Conservation (phyloP, 1,139 yeast species). For the Pichia sp. region DNA sequence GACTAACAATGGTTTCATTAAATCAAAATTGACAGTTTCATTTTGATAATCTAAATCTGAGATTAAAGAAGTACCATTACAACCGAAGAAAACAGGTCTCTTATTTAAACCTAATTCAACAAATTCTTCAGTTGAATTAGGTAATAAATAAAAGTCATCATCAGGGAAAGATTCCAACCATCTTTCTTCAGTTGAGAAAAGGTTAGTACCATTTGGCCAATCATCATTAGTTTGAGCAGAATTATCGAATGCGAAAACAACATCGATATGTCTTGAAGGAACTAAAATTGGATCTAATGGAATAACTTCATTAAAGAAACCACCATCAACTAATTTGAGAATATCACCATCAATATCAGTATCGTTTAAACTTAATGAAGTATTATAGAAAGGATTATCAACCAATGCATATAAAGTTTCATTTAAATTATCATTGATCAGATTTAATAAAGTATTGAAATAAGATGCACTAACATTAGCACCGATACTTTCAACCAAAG, state of each 20-base stretch:
- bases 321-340: conserved; percentile 52
- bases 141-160: conserved; percentile 42
- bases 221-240: conserved; percentile 51
- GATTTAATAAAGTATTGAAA: conserved; percentile 13
- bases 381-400: conserved; percentile 68
- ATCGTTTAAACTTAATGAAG: conserved; percentile 32
- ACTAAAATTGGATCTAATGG: conserved; percentile 57
- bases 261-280: conserved; percentile 43
- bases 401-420: conserved; percentile 26
- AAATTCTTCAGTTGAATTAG: conserved; percentile 37
- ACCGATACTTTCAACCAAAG: conserved; percentile 12
- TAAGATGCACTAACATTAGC: conserved; percentile 14
- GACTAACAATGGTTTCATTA: conserved; percentile 43
- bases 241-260: conserved; percentile 56
- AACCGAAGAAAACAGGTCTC: conserved; percentile 48
- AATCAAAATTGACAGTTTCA: conserved; percentile 28
- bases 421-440: conserved; percentile 16
- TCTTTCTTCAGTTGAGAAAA: conserved; percentile 30
- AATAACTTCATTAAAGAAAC: conserved; percentile 56
- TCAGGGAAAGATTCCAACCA: conserved; percentile 36
- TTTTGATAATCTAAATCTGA: conserved; percentile 28
- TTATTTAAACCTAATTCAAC: conserved; percentile 37
- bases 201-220: conserved; percentile 64
- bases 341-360: conserved; percentile 27
- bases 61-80: conserved; percentile 28